phyloP scores from a whole-genome alignment of 371 early-diverging fungal species.

The Apophysomyces ossiformis region DNA sequence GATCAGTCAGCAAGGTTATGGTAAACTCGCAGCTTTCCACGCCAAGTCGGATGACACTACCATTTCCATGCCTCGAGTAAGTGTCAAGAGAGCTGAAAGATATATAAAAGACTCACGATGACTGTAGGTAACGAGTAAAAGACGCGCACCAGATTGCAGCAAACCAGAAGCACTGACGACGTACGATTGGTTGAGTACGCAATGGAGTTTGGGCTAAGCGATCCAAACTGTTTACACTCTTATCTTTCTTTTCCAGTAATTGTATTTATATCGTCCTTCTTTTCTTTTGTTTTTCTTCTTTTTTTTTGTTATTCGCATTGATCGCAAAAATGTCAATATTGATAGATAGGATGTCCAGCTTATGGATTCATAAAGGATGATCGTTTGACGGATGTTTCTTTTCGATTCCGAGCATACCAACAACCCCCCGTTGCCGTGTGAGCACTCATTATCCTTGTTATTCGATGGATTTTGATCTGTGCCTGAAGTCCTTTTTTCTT shows the following conservation, averaged over 20 bases:
- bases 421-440: no score
- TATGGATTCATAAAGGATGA: no score
- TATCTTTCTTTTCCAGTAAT: neutral
- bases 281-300: no score
- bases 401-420: no score
- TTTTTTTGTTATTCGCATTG: no score
- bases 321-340: no score
- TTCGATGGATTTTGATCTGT: no score
- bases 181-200: constrained; percentile 40
- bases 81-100: neutral
- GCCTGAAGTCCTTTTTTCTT: no score
- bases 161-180: constrained; percentile 28
- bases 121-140: constrained; percentile 12
- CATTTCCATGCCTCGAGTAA: constrained; percentile 43
- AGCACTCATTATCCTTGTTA: no score
- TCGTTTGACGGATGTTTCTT: no score
- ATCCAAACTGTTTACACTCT: neutral
- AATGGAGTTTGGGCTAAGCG: constrained; percentile 50
- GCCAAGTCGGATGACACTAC: constrained; percentile 41
- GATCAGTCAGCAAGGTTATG: constrained; percentile 47
- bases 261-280: no score
- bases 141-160: constrained; percentile 28
- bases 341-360: no score
- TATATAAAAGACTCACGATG: neutral
- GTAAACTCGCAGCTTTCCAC: constrained; percentile 49